Conservation (phyloP, 495 filamentous ascomycete species). For the Daldinia concentrica region DNA sequence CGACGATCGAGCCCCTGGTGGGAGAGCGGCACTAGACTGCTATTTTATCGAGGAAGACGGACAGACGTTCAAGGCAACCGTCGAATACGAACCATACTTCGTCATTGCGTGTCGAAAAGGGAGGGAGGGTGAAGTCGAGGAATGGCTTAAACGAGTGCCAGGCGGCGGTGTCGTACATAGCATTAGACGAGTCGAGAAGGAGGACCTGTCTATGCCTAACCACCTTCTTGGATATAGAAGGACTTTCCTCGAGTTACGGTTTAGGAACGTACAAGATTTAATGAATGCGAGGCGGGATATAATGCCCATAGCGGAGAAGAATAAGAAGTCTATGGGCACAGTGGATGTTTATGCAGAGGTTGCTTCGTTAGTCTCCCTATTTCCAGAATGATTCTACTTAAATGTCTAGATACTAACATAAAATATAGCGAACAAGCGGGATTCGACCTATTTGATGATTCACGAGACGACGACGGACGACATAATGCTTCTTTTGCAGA, state of each 20-base stretch:
- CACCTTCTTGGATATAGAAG: constrained; percentile 91
- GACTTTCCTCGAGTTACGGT: constrained; percentile 84
- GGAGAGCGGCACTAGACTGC: constrained; percentile 90
- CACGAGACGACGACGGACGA: constrained; percentile 85
- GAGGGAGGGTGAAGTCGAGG: constrained; percentile 91
- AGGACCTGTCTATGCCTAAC: constrained; percentile 95
- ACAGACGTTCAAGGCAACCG: constrained; percentile 91
- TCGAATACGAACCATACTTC: constrained; percentile 98
- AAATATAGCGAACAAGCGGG: constrained; percentile 76
- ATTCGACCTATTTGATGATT: constrained; percentile 95
- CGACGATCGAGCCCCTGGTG: constrained; percentile 78
- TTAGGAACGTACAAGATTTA: constrained; percentile 86
- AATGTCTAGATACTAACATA: constrained; percentile 37
- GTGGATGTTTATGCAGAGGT: constrained; percentile 99
- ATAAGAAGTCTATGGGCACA: constrained; percentile 90
- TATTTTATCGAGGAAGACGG: constrained; percentile 97
- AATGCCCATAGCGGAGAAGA: constrained; percentile 93
- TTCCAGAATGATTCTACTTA: not conserved
- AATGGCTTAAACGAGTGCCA: constrained; percentile 84
- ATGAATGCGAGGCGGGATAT: constrained; percentile 82
- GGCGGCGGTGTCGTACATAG: constrained; percentile 87
- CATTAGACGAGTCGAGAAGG: constrained; percentile 81
- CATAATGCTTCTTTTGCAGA: constrained; percentile 78
- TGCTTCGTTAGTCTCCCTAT: constrained; percentile 69
- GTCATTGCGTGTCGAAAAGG: constrained; percentile 88